Percentiles rank a stretch among this genome's conserved stretches.
Evolutionary conservation across 2,329 filamentous ascomycete genomes (phyloP).

Genomic region (Neurospora sp.): DNA sequence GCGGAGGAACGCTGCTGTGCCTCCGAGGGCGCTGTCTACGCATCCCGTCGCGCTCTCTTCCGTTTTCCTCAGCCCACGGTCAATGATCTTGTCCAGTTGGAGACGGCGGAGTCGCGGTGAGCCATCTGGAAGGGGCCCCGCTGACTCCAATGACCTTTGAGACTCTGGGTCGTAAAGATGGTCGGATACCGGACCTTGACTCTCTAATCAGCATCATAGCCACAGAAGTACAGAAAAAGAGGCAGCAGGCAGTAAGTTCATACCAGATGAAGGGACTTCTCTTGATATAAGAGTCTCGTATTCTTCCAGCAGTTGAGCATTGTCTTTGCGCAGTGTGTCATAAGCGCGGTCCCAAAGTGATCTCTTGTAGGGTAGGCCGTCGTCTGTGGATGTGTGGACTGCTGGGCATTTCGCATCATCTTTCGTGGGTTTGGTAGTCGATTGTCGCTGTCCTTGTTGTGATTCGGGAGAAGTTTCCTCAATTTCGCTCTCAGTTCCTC

Average conservation of each 20-base stretch:
- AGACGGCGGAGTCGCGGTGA: neutral
- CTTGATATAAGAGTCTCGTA: constrained; percentile 18
- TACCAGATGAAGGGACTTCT: neutral
- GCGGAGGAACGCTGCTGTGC: constrained; percentile 12
- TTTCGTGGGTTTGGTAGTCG: neutral
- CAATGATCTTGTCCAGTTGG: constrained; percentile 11
- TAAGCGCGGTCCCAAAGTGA: constrained; percentile 21
- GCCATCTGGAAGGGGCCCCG: neutral
- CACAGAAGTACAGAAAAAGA: neutral
- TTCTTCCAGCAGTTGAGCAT: constrained; percentile 13
- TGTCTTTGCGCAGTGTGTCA: constrained; percentile 13
- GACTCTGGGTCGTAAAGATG: neutral
- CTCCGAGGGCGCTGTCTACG: rapidly evolving
- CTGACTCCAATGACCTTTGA: neutral
- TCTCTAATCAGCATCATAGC: neutral
- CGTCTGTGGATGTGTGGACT: neutral
- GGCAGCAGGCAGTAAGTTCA: neutral
- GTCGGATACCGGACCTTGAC: neutral
- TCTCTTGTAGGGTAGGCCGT: neutral
- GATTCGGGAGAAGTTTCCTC: neutral
- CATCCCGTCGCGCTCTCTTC: constrained; percentile 11
- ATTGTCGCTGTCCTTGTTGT: neutral
- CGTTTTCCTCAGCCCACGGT: constrained; percentile 10
- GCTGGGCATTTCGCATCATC: neutral
- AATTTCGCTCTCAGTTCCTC: neutral